Base-by-base conservation (phyloP, 108 stramenopile species). In the Fistulifera pelliculosa region DNA sequence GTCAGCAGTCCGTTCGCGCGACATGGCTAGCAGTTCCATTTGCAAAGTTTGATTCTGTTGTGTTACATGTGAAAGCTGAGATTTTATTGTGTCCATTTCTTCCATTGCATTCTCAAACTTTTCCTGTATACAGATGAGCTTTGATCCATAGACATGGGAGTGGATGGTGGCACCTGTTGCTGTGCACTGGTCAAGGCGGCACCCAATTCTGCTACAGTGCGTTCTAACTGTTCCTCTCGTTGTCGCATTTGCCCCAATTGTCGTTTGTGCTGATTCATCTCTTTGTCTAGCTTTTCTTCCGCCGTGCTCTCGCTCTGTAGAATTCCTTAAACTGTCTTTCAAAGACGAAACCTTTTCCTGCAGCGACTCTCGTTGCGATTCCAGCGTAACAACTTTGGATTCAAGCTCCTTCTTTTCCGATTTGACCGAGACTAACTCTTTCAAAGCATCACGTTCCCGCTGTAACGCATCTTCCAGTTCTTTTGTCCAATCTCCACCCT, bases 171-270 rank as follows among this genome's bases (percentile, higher is more conserved):
- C 41, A 22, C 52, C 43, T 22, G 16, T 40, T 27, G 12, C 14
- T 2, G 41, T 11, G 83, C 71, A 15, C 62, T 68, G 10, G 81
- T 77, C 22, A 87, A 61, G 6, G 86, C 90, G 11, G 83, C 79
- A 17, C 79, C 79, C 49, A 86, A 69, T 45, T 85, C 81, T 22
- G 78, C 70, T 22, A 91, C 77, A 11, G 76, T 87, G 52, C 79
- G 80, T 53, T 91, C 90, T 56, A 91, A 55, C 64, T 87, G 85
- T 10, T 76, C 67, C 58, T 91, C 85, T 59, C 90, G 60, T 45
- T 65, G 54, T 48, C 75, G 76, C 27, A 83, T 61, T 57, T 80
- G 71, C 16, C 61, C 74, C 52, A 84, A 49, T 68, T 86, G 83
- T 31, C 79, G 62, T 2, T 83, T 70, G 62, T 91, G 85, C 44